Base-by-base conservation (phyloP, 768 basidiomycete genomes). In the Xanthoconium purpureum region DNA sequence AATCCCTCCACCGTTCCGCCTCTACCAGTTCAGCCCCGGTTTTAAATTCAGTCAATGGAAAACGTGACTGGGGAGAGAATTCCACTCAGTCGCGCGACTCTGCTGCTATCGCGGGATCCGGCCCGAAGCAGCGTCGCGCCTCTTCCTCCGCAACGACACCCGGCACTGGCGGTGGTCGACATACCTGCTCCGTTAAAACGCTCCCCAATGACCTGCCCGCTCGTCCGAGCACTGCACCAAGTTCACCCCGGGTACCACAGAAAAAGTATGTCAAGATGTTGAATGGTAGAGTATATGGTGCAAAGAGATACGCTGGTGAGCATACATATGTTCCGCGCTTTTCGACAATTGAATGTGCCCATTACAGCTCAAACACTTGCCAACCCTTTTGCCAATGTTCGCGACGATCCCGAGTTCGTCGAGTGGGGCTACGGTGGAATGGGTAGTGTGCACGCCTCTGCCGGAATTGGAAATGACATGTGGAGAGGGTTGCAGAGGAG, bases 381-480 rank as follows among this genome's bases (percentile, higher is more conserved):
- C 6, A 85, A 89, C 63, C 84, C 80, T 0, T 89, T 89, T 60
- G 85, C 81, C 7, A 84, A 78, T 55, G 84, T 77, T 14, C 77
- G 78, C 6, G 84, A 84, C 30, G 81, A 85, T 0, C 88, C 88
- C 33, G 88, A 88, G 66, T 95, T 95, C 62, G 90, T 93, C 15
- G 93, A 95, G 71, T 95, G 93, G 93, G 93, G 93, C 0, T 90
- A 88, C 55, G 89, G 89, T 33, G 89, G 89, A 3, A 87, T 93
- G 87, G 92, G 92, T 29, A 81, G 80, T 36, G 77, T 78, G 1
- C 48, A 65, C 3, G 65, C 64, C 24, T 66, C 69, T 15, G 63
- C 50, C 6, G 71, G 62, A 11, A 57, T 67, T 32, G 70, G 63
- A 18, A 70, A 66, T 33, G 67, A 69, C 24, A 61, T 65, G 47